Base-by-base conservation (phyloP, 1,139 yeast genomes). In the Yamadazyma pseudoaaseri region DNA sequence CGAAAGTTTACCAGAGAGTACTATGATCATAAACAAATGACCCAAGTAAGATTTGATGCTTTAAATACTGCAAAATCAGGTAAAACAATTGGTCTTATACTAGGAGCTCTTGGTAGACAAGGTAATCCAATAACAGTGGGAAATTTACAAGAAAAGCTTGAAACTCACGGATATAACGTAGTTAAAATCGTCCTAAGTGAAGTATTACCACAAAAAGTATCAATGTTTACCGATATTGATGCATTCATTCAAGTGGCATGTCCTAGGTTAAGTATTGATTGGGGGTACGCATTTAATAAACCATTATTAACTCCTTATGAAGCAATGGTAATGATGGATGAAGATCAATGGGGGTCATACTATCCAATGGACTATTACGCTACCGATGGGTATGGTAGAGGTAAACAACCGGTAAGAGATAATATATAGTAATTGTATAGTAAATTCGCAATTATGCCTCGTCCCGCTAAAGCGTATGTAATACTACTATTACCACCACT, bases 201-300 rank as follows among this genome's bases (percentile, higher is more conserved):
- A 56, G 87, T 92, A 9, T 89, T 92, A 59, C 99, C 99, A 0
- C 86, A 81, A 35, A 92, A 92, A 51, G 65, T 92, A 25, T 84
- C 97, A n/a, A 84, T 85, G 81, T 92, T 92, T 62, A 90, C 86
- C 49, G 95, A 87, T 51, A 79, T 92, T 14, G 98, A 92, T 60
- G 95, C 90, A 5, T 92, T 95, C 71, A 85, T 92, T 13, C 99
- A 92, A 58, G 96, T 92, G 3, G 99, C 98, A 0, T 92, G 99
- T 56, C 99, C 99, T 0, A 69, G 99, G 47, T 66, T 92, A 34
- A 86, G 96, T 2, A 92, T 92, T 28, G 99, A 92, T 57, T 92
- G 99, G 99, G 99, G 99, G 1, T 92, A 94, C 56, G 98, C 98
- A 0, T 92, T 92, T 54, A 79, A 81, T 38, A 86, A 85, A 53